These are phyloP conservation scores for Jacaranda copaia DNA, from an alignment of 257 asterid genomes.

Conservation along the genomic window DNA sequence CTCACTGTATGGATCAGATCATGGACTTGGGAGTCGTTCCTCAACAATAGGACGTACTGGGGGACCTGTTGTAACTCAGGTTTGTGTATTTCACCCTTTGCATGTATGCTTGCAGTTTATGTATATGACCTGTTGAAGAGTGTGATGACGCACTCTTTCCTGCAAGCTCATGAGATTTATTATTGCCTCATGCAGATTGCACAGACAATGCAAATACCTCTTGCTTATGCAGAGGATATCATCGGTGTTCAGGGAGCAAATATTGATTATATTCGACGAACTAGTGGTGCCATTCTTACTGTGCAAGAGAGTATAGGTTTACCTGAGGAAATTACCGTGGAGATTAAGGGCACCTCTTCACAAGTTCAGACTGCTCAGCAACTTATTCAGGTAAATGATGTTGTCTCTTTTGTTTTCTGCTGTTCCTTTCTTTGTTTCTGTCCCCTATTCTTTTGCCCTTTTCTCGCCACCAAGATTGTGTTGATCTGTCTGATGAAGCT, in stretches of 20 bases:
- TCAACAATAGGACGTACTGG: constrained; percentile 60
- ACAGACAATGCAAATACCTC: constrained; percentile 88
- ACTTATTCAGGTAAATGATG: constrained; percentile 70
- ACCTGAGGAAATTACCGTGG: constrained; percentile 82
- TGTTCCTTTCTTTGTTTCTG: not conserved
- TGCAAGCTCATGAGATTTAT: constrained; percentile 23
- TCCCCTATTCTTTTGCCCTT: too few relatives aligned
- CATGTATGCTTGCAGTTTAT: constrained; percentile 3
- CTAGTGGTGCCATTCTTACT: constrained; percentile 77
- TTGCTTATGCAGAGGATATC: constrained; percentile 83
- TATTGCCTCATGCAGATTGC: constrained; percentile 54
- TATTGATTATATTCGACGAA: constrained; percentile 79
- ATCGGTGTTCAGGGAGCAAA: constrained; percentile 80
- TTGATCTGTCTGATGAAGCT: not conserved
- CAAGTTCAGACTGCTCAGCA: constrained; percentile 88
- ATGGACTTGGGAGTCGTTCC: constrained; percentile 61
- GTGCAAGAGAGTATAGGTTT: constrained; percentile 78
- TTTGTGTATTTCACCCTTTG: constrained; percentile 37
- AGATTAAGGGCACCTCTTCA: constrained; percentile 82
- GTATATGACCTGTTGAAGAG: not conserved
- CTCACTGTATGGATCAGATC: constrained; percentile 66
- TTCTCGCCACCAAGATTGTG: not conserved
- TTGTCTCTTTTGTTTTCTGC: constrained; percentile 13
- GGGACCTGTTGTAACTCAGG: constrained; percentile 86
- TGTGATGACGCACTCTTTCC: not conserved